A percentile compares a stretch with the other conserved stretches of the same genome.
Evolutionary conservation across 148 eudicot genomes (phyloP).

Genomic region (Silene conica): DNA sequence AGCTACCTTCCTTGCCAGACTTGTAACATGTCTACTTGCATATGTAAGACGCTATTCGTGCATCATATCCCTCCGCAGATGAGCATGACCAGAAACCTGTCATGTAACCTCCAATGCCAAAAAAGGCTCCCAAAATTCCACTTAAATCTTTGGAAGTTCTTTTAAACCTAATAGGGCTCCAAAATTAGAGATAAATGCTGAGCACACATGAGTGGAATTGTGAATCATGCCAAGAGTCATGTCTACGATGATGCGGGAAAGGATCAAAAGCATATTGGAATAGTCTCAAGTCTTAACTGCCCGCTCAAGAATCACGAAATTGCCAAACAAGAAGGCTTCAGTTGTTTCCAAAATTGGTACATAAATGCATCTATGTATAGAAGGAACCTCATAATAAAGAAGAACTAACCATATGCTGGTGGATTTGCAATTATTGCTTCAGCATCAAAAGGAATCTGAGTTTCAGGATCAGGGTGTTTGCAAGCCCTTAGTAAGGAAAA

Average conservation of each 20-base stretch:
- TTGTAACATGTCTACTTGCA: too few species aligned
- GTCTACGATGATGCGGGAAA: not conserved
- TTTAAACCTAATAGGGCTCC: too few species aligned
- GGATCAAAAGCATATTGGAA: not conserved
- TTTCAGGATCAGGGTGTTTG: conserved; percentile 48
- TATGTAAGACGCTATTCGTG: too few species aligned
- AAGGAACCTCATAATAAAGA: too few species aligned
- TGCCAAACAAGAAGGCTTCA: too few species aligned
- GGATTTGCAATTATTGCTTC: conserved; percentile 89
- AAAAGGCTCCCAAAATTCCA: not conserved
- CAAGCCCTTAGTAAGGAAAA: conserved; percentile 68
- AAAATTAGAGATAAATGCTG: not conserved
- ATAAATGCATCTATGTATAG: too few species aligned
- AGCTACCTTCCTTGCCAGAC: too few species aligned
- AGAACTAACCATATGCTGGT: conserved; percentile 68
- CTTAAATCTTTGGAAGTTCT: not conserved
- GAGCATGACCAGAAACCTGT: too few species aligned
- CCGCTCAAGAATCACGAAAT: too few species aligned
- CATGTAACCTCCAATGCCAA: not conserved
- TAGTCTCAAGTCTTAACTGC: too few species aligned
- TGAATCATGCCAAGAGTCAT: not conserved
- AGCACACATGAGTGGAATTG: not conserved
- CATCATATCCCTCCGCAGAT: too few species aligned
- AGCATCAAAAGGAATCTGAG: conserved; percentile 46
- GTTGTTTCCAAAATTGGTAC: too few species aligned